Evolutionary conservation across 2,329 filamentous ascomycete species (phyloP).

Genomic region (Huntiella omanensis): DNA sequence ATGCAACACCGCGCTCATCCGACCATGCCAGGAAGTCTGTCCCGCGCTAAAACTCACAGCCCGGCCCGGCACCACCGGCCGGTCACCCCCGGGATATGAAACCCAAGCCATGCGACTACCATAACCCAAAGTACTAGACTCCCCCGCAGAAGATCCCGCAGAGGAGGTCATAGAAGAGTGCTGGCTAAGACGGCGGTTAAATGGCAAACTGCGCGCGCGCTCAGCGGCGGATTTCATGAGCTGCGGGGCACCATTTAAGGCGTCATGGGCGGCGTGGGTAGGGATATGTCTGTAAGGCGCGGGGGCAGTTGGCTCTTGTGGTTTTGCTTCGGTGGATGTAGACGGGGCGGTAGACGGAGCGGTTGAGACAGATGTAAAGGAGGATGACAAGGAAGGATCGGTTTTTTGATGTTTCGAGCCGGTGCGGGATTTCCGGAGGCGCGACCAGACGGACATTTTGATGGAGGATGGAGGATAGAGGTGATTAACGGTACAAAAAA

Average conservation of each 20-base stretch:
- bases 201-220: conserved; percentile 5
- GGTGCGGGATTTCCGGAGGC: conserved; percentile 7
- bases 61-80: background rate
- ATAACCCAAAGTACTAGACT: background rate
- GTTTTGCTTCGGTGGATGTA: conserved; percentile 1
- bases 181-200: conserved; percentile 6
- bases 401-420: conserved; percentile 5
- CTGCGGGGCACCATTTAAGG: conserved; percentile 8
- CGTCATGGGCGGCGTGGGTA: conserved; percentile 11
- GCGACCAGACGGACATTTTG: conserved; percentile 11
- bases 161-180: background rate
- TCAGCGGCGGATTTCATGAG: conserved; percentile 5
- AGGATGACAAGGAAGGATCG: background rate
- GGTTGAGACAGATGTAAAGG: background rate
- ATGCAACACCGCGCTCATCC: conserved; percentile 7
- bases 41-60: background rate
- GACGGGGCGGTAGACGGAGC: background rate
- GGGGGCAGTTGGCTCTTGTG: background rate
- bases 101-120: background rate
- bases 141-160: background rate
- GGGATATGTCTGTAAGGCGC: conserved; percentile 10
- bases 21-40: conserved; percentile 4
- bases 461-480: background rate
- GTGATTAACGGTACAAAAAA: background rate
- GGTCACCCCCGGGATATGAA: background rate